A percentile compares a stretch with the other conserved stretches of the same genome.
These are phyloP conservation scores for Mortierella alpina DNA, from an alignment of 192 early-diverging fungal genomes.

Conservation along the genomic window DNA sequence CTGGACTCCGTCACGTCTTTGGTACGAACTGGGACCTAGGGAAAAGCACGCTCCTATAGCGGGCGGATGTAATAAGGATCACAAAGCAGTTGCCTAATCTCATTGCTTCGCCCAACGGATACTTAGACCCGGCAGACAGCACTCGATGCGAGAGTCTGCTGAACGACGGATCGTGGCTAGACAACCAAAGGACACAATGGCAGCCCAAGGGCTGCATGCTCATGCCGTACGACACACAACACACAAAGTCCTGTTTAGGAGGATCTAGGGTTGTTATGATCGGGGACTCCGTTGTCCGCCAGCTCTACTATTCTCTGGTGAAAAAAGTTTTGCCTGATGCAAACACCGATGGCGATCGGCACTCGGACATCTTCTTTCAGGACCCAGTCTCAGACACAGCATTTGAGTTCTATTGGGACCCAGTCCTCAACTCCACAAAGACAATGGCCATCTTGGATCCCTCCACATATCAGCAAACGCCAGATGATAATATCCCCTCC, in stretches of 20 bases:
- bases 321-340: slow-evolving; percentile 55
- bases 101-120: neutral
- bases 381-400: slow-evolving; percentile 42
- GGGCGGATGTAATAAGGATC: neutral
- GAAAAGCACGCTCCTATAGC: too few species aligned
- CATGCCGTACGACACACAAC: slow-evolving; percentile 59
- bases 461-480: slow-evolving; percentile 11
- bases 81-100: neutral
- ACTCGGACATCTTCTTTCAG: slow-evolving; percentile 56
- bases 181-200: slow-evolving; percentile 59
- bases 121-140: slow-evolving; percentile 54
- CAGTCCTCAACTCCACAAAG: slow-evolving; percentile 64
- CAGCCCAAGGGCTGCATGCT: slow-evolving; percentile 72
- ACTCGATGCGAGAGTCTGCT: slow-evolving; percentile 56
- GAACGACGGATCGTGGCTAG: slow-evolving; percentile 66
- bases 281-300: slow-evolving; percentile 76
- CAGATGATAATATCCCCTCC: slow-evolving; percentile 22
- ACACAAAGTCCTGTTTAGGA: slow-evolving; percentile 59
- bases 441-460: slow-evolving; percentile 28
- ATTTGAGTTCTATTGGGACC: slow-evolving; percentile 80
- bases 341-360: slow-evolving; percentile 36
- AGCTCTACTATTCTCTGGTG: slow-evolving; percentile 67
- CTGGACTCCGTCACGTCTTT: slow-evolving; percentile 9
- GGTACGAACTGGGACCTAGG: slow-evolving; percentile 1
- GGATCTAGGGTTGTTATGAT: slow-evolving; percentile 65